Evolutionary conservation across 2,329 filamentous ascomycete genomes (phyloP).

Genomic region (Fusarium duplospermum): DNA sequence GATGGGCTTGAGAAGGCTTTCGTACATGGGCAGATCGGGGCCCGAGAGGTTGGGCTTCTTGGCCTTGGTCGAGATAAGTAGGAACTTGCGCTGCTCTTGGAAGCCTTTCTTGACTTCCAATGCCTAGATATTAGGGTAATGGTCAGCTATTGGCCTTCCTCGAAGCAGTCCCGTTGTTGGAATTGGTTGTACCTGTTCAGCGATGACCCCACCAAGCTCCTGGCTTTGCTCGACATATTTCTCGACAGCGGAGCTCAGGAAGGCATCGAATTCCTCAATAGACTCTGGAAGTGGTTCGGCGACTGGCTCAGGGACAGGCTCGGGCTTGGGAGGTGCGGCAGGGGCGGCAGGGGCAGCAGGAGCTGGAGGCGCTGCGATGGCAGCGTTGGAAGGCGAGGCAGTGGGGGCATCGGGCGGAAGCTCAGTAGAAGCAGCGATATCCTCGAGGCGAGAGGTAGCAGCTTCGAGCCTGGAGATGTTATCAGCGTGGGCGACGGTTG

Average conservation of each 20-base stretch:
- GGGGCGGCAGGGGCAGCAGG: conserved; percentile 46
- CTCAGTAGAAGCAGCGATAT: conserved; percentile 86
- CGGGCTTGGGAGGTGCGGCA: conserved; percentile 52
- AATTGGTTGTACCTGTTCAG: conserved; percentile 74
- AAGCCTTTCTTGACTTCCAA: conserved; percentile 73
- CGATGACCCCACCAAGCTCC: conserved; percentile 80
- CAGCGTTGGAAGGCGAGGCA: conserved; percentile 47
- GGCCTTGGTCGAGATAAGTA: conserved; percentile 88
- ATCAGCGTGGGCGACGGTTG: conserved; percentile 56
- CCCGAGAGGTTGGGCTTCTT: conserved; percentile 84
- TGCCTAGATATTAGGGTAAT: conserved; percentile 52
- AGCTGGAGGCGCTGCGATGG: conserved; percentile 49
- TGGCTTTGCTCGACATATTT: conserved; percentile 83
- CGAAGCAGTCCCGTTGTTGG: not conserved
- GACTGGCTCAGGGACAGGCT: conserved; percentile 40
- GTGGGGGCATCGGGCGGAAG: conserved; percentile 62
- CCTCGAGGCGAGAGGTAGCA: conserved; percentile 93
- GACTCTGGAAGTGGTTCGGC: conserved; percentile 75
- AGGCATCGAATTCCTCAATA: conserved; percentile 88
- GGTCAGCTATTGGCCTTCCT: not conserved
- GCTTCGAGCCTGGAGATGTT: conserved; percentile 83
- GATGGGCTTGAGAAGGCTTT: conserved; percentile 86
- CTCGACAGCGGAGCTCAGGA: conserved; percentile 79
- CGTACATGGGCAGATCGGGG: conserved; percentile 71
- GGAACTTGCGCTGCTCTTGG: conserved; percentile 85